Base-by-base conservation (phyloP, 352 stramenopile species). In the Discostella stelligera region DNA sequence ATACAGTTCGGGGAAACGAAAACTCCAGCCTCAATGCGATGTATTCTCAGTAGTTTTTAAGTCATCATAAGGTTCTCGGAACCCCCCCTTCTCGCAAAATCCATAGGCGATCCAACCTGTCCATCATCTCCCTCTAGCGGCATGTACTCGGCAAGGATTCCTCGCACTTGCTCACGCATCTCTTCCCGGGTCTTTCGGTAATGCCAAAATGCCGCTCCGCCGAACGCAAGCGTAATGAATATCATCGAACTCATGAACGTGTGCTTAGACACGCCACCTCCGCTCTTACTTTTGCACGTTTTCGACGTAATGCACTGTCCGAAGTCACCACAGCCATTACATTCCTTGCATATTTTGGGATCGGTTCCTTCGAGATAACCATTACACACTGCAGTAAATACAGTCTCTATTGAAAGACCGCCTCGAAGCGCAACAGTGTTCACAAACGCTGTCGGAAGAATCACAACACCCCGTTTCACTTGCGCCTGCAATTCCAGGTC, bases 101-200 rank as follows among this genome's bases (percentile, higher is more conserved):
- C 52, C 66, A 74, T 82, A 8, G 46, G 55, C 10, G 56, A 78
- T 52, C 68, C 68, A 30, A 76, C 59, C n/a, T 74, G 59, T 32
- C 59, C 72, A 74, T 81, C 56, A 50, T 80, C 70, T 11, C 69
- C 66, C 55, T 98, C 94, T 21, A 98, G 77, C 49, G 96, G 96
- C 95, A 98, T 98, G 87, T 98, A 98, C 85, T 98, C 95, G 18
- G 96, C 95, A 71, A 98, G 79, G 66, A 98, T 98, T 54, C 95
- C 96, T 71, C 94, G 93, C 53, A 98, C 95, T 79, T 98, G 95
- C 55, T 96, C 94, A 71, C 94, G 94, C 96, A 98, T 98, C 79
- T 97, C 93, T 55, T 91, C 91, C 76, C 96, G 91, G 13, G 93
- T 97, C 79, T 93, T 93, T 41, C 94, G 94, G 81, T 93, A 97